A percentile compares a stretch with the other conserved stretches of the same genome.
Evolutionary conservation across 2,329 filamentous ascomycete genomes (phyloP).

Genomic region (Corinectria fuckeliana): DNA sequence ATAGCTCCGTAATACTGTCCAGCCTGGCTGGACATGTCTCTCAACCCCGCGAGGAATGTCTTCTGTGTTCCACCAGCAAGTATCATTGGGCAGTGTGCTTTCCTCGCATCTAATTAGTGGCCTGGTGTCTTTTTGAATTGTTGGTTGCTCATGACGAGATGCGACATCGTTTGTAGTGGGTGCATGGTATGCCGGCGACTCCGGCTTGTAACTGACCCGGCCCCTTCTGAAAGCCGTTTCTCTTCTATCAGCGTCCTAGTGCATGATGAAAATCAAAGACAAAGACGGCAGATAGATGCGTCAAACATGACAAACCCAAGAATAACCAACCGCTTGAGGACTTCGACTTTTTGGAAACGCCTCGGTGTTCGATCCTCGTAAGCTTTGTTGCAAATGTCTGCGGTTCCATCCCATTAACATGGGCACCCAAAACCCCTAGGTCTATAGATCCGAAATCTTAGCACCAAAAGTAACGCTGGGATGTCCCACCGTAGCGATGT

Average conservation of each 20-base stretch:
- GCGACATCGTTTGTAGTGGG: background rate
- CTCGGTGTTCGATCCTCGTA: background rate
- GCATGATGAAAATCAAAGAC: background rate
- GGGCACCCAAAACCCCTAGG: background rate
- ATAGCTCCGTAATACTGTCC: background rate
- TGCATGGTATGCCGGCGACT: background rate
- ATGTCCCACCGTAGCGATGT: conserved; percentile 1
- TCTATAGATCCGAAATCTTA: background rate
- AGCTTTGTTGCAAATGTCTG: background rate
- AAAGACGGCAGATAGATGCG: background rate
- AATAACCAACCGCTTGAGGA: background rate
- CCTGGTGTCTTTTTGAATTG: background rate
- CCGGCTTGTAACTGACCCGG: background rate
- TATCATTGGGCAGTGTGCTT: background rate
- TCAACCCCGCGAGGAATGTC: background rate
- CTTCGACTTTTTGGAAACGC: background rate
- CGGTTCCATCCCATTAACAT: background rate
- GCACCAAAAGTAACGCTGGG: background rate
- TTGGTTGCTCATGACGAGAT: background rate
- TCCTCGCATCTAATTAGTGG: background rate
- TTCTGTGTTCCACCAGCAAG: background rate
- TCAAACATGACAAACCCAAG: background rate
- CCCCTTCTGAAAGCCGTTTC: background rate
- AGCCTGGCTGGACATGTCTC: background rate
- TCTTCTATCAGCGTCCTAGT: background rate